A percentile compares a stretch with the other conserved stretches of the same genome.
These are phyloP conservation scores for Xylaria flabelliformis DNA, from an alignment of 495 filamentous ascomycete genomes.

Conservation along the genomic window DNA sequence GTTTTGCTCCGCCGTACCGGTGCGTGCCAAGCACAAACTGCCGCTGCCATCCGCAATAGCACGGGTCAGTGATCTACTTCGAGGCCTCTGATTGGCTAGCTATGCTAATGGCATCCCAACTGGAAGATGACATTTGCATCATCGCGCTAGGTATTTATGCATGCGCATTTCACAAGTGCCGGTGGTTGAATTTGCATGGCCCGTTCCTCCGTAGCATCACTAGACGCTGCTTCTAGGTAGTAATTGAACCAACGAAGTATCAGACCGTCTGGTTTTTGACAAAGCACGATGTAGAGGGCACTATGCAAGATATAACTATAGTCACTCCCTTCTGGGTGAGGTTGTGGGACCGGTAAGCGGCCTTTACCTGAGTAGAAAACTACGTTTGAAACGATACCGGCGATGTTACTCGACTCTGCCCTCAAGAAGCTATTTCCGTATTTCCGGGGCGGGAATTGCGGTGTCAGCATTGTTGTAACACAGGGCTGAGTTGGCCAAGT, in stretches of 20 bases:
- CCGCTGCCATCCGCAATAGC: not conserved
- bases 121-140: not conserved
- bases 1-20: constrained; percentile 7
- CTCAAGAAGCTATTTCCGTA: not conserved
- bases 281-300: too few species aligned
- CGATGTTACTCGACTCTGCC: not conserved
- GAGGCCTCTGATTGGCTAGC: not conserved
- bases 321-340: not conserved
- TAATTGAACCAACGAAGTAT: not conserved
- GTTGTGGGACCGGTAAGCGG: not conserved
- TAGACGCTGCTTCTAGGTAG: not conserved
- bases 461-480: not conserved
- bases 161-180: not conserved
- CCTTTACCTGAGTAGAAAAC: not conserved
- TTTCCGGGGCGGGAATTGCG: not conserved
- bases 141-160: not conserved
- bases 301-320: not conserved
- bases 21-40: constrained; percentile 13
- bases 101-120: not conserved
- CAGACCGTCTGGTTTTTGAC: not conserved
- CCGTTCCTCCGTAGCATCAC: not conserved
- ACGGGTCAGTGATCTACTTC: not conserved
- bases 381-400: not conserved
- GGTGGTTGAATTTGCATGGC: not conserved
- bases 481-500: not conserved